These are phyloP conservation scores for Aspergillus carbonarius DNA, from an alignment of 2,329 filamentous ascomycete genomes.

Conservation along the genomic window DNA sequence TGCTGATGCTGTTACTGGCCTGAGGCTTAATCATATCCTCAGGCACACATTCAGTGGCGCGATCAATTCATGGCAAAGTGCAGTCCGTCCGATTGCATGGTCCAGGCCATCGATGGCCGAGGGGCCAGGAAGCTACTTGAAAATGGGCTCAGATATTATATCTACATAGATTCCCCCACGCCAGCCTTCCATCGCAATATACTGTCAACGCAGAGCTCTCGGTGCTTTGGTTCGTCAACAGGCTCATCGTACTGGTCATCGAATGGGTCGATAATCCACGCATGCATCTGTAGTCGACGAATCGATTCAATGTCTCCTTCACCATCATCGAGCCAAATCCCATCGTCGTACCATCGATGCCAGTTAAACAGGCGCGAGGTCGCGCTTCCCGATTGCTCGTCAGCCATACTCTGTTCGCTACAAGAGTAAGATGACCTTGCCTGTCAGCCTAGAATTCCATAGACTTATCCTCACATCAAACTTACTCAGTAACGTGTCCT, in stretches of 20 bases:
- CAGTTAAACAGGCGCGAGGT: slow-evolving; percentile 26
- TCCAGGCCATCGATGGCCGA: no score
- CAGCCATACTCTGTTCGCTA: slow-evolving; percentile 10
- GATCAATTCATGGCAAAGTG: no score
- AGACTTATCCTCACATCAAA: not conserved
- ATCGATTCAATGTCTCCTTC: slow-evolving; percentile 15
- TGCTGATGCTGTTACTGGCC: not conserved
- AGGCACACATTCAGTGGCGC: no score
- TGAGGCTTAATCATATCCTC: not conserved
- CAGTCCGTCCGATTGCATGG: no score
- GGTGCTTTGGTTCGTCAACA: slow-evolving; percentile 7
- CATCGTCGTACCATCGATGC: slow-evolving; percentile 24
- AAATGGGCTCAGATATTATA: no score
- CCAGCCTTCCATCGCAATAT: slow-evolving; percentile 15
- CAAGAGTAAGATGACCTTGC: not conserved
- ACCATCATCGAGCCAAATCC: slow-evolving; percentile 25
- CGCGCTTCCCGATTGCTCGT: slow-evolving; percentile 17
- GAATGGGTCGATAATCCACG: slow-evolving; percentile 25
- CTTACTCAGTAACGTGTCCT: slow-evolving; percentile 3
- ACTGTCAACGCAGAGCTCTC: slow-evolving; percentile 7
- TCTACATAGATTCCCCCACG: not conserved
- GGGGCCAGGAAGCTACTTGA: no score
- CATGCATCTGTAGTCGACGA: slow-evolving; percentile 19
- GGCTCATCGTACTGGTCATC: not conserved
- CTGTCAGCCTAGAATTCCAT: slow-evolving; percentile 1